A percentile compares a stretch with the other conserved stretches of the same genome.
phyloP scores from a whole-genome alignment of 1,284 basidiomycete species.

The Mycosarcoma mackinlayi region DNA sequence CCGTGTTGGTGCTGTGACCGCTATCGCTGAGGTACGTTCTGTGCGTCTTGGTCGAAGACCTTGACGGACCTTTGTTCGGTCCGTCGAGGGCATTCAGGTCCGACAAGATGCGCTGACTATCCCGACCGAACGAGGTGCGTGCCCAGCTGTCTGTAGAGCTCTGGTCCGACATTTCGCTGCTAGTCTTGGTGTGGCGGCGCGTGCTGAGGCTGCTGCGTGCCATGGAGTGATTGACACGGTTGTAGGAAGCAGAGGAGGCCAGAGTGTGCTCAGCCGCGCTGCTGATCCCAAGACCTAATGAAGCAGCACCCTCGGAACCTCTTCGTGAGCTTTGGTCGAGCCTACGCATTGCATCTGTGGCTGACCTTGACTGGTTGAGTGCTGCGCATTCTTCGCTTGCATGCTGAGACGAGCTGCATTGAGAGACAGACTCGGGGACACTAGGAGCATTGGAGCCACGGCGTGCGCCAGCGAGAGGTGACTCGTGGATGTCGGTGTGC shows the following conservation, averaged over 20 bases:
- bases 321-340: constrained; percentile 14
- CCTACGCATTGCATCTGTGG: constrained; percentile 8
- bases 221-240: neutral
- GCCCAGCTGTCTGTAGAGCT: constrained; percentile 45
- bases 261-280: constrained; percentile 1
- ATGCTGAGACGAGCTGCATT: constrained; percentile 23
- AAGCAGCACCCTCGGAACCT: neutral
- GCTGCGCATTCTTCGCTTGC: constrained; percentile 24
- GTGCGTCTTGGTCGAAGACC: constrained; percentile 18
- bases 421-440: constrained; percentile 33
- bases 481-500: no score
- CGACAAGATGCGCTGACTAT: constrained; percentile 14
- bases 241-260: neutral
- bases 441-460: constrained; percentile 26
- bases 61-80: constrained; percentile 3
- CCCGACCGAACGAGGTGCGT: constrained; percentile 18
- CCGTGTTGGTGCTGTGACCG: constrained; percentile 36
- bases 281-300: constrained; percentile 34
- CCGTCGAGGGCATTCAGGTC: constrained; percentile 18
- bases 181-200: constrained; percentile 22
- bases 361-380: neutral
- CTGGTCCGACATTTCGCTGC: constrained; percentile 28
- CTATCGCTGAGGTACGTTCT: constrained; percentile 36
- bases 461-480: neutral
- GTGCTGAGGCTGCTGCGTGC: constrained; percentile 5